These are phyloP conservation scores for Mucor lusitanicus DNA, from an alignment of 371 early-diverging fungal species.

Conservation along the genomic window DNA sequence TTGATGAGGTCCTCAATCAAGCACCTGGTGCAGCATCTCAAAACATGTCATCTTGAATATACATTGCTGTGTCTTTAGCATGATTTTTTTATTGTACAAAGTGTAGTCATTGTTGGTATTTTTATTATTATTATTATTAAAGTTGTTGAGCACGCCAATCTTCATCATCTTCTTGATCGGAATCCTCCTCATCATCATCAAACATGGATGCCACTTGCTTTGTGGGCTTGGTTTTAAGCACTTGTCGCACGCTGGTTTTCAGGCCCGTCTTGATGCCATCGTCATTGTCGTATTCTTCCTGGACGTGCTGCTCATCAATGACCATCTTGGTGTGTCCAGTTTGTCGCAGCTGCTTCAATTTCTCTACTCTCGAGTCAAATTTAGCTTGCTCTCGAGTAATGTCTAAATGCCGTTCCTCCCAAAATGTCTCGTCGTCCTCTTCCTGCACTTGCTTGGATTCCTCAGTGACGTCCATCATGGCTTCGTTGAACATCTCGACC, in stretches of 20 bases:
- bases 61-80: not conserved
- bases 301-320: not conserved
- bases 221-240: slow-evolving; percentile 15
- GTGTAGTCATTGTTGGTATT: not conserved
- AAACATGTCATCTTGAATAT: slow-evolving; percentile 1
- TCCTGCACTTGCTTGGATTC: slow-evolving; percentile 30
- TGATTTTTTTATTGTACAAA: not conserved
- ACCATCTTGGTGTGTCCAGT: not conserved
- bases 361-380: slow-evolving; percentile 40
- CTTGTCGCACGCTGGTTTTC: slow-evolving; percentile 26
- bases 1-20: slow-evolving; percentile 73
- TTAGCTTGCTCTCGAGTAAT: slow-evolving; percentile 38
- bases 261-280: slow-evolving; percentile 16
- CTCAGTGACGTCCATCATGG: slow-evolving; percentile 37
- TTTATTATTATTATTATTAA: slow-evolving; percentile 5
- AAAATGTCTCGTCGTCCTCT: slow-evolving; percentile 38
- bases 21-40: slow-evolving; percentile 29
- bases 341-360: slow-evolving; percentile 34
- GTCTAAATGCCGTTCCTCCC: slow-evolving; percentile 41
- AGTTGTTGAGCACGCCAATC: slow-evolving; percentile 37
- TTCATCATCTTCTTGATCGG: slow-evolving; percentile 17
- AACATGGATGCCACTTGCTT: slow-evolving; percentile 21
- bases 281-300: slow-evolving; percentile 21
- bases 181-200: slow-evolving; percentile 16
- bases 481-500: slow-evolving; percentile 34